These are phyloP conservation scores for Auriscalpium orientale DNA, from an alignment of 768 basidiomycete species.

Conservation along the genomic window DNA sequence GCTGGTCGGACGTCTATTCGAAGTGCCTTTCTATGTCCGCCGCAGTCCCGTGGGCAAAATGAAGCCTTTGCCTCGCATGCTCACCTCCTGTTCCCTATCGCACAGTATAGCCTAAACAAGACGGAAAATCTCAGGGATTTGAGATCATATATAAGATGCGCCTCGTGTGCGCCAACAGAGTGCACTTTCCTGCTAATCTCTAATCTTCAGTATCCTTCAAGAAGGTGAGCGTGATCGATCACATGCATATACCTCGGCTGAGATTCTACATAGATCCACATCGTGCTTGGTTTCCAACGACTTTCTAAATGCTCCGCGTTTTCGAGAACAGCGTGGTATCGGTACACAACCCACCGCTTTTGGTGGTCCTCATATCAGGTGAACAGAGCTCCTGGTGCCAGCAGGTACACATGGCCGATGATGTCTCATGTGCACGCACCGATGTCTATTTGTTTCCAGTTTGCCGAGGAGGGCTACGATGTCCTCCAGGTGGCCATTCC, in stretches of 20 bases:
- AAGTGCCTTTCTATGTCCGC: too few species aligned
- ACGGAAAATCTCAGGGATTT: too few species aligned
- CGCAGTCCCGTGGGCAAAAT: too few species aligned
- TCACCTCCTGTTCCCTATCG: too few species aligned
- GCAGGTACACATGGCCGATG: conserved; percentile 22
- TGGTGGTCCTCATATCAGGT: conserved; percentile 25
- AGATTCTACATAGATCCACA: background rate
- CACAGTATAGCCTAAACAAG: too few species aligned
- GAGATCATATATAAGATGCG: too few species aligned
- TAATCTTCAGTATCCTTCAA: too few species aligned
- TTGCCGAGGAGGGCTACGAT: conserved; percentile 34
- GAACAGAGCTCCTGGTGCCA: conserved; percentile 29
- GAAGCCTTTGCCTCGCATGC: too few species aligned
- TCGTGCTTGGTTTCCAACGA: background rate
- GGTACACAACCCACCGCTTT: conserved; percentile 22
- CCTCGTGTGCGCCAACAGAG: too few species aligned
- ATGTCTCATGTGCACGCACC: background rate
- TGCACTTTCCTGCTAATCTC: too few species aligned
- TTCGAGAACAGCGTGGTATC: conserved; percentile 24
- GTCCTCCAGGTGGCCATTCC: conserved; percentile 26
- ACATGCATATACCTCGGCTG: background rate
- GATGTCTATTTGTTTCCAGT: conserved; percentile 13
- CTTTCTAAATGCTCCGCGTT: conserved; percentile 9
- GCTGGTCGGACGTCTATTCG: too few species aligned
- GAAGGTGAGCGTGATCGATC: background rate